Base-by-base conservation (phyloP, 192 early-diverging fungal genomes). In the Mycoemilia scoparia region DNA sequence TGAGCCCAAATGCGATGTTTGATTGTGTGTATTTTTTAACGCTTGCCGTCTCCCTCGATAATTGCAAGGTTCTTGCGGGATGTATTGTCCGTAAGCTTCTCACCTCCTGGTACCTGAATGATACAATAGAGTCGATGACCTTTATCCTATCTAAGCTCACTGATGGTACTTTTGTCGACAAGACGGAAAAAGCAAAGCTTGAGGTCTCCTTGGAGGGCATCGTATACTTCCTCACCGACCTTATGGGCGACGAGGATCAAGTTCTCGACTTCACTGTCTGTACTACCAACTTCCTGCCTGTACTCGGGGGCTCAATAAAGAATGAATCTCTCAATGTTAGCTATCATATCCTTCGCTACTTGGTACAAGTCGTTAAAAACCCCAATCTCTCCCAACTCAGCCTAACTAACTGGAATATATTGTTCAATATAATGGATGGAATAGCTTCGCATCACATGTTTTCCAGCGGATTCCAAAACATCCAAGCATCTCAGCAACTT, bases 31-130 rank as follows among this genome's bases (percentile, higher is more conserved):
- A n/a, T n/a, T n/a, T n/a, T n/a, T n/a, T n/a, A n/a, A n/a, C n/a
- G n/a, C n/a, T n/a, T n/a, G n/a, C 60, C 0, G 45, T 41, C 35
- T 38, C 36, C 28, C 41, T 57, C 24, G 2, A 30, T 3, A 26
- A 10, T 27, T 63, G 60, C 36, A 42, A 42, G 24, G 25, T 37
- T 13, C 39, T 57, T 2, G 56, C 54, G 32, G 36, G 50, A 31
- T 46, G 53, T n/a, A 63, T 63, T 10, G 38, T 49, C 7, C 42
- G 39, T 34, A 57, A 39, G 23, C 38, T 63, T 1, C 57, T 63
- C 25, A 57, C 54, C 14, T 63, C 60, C 11, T 53, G 50, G 40
- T 63, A 63, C 38, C 56, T 63, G 60, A 53, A 54, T 23, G 49
- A 53, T 34, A 49, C 60, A 5, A 40, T 63, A 37, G 46, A 57